Evolutionary conservation across 768 basidiomycete genomes (phyloP), one percentile per base, ranked within the genome.

Genomic region (Fomitopsis pulvina): DNA sequence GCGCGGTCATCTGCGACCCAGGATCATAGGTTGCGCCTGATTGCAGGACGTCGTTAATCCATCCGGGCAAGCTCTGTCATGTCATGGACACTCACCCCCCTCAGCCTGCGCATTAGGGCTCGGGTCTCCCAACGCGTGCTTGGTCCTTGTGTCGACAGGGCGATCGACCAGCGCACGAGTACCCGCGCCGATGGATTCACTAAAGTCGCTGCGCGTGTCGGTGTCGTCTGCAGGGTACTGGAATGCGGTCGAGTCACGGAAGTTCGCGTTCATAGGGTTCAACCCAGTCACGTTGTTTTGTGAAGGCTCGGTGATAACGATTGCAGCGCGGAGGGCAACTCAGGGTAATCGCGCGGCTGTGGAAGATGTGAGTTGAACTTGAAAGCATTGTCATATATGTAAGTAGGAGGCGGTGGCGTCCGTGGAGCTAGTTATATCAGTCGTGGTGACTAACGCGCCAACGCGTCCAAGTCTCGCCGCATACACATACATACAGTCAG

Each of bases 1-100:
- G 47, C 22, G 47, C 37, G 9, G 47, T 48, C 47, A 48, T 48
- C 26, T 48, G 47, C 37, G 47, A 48, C 2, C 39, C 22, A 24
- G 47, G 47, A 26, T 48, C 40, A 20, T 26, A 48, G 14, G 47
- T 41, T 3, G 47, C 47, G 10, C 47, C 47, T 48, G 24, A n/a
- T n/a, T n/a, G n/a, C n/a, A n/a, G n/a, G 6, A 46, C 18, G 16
- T 22, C 14, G 9, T 32, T 30, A 11, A 20, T 3, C 5, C 28
- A 4, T 26, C 4, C 21, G n/a, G 6, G n/a, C 21, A 20, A 6
- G 4, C 45, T 14, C 28, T 32, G 14, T 32, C 32, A 21, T 9
- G 16, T 14, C 18, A 7, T 14, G 25, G 25, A 3, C 42, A 47
- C 46, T n/a, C 24, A 47, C 46, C 46, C 5, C 46, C 46, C 26